Evolutionary conservation across 352 stramenopile genomes (phyloP), one percentile per base, ranked within the genome.

Genomic region (Globisporangium radiosum): DNA sequence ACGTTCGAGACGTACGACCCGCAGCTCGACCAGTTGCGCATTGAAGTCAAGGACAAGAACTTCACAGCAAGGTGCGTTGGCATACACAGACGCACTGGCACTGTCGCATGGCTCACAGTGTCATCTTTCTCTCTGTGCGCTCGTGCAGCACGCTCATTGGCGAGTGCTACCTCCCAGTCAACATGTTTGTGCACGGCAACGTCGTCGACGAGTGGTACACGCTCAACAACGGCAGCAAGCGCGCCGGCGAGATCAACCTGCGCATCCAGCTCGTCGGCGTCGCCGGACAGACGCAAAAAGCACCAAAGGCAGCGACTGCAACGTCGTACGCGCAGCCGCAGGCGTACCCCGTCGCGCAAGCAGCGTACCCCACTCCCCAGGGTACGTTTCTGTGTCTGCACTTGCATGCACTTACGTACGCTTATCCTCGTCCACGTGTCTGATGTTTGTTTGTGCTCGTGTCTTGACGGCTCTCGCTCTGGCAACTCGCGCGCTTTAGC

Each of bases 21-120:
- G 48, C 78, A 94, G 62, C 63, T 87, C 47, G 81, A 90, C 56
- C 76, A 91, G 66, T 63, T 94, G 57, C 60, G 76, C 48, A 70
- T 94, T 45, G 66, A 90, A 56, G 79, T 94, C 60, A 90, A 90
- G 67, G 82, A 94, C 76, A 90, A 90, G 66, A 94, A 90, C 63
- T 90, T 90, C 53, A 89, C 80, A 15, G 68, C 77, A 14, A 80
- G 69, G 73, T 78, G 59, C 17, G 50, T 9, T 47, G 4, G 11
- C 42, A 47, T 47, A 5, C 15, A 15, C 5, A 47, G 42, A 0
- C 10, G 0, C 4, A 13, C 42, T 47, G 1, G 0, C 47, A 7
- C 8, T 14, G 10, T 7, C 19, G 14, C 11, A n/a, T 13, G 47
- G 17, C 19, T 19, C 47, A 37, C 25, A 11, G 15, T 44, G 7